Base-by-base conservation (phyloP, 2,329 filamentous ascomycete genomes). In the Botrytis galanthina region DNA sequence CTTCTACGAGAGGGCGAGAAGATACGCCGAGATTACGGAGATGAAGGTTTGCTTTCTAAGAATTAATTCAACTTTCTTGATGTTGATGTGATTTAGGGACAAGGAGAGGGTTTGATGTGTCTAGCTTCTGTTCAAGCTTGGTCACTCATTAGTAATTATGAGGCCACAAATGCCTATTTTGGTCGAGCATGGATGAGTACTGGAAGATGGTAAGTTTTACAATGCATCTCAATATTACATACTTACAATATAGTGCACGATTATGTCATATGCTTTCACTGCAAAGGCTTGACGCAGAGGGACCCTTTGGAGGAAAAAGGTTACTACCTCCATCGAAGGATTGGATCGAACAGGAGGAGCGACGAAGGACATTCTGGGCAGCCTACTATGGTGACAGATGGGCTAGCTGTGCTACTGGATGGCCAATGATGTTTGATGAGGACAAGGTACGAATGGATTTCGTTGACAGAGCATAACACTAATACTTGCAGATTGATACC, bases 381-480 rank as follows among this genome's bases (percentile, higher is more conserved):
- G 87, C 90, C 0, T 98, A 95, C 79, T 92, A 91, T 77, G 87
- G 93, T 60, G 95, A 98, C 81, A 88, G 93, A 39, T 97, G 97
- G 82, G 91, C 93, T 3, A 94, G 92, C 78, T 93, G 97, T 70
- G 94, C 93, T 20, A 97, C 94, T 6, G 95, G 95, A 3, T 98
- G 95, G 95, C 93, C 95, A 0, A 91, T 93, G 84, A 84, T 90
- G 39, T 90, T 97, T 60, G 91, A 97, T 75, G 87, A 93, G 73
- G 85, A 85, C 79, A 93, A 97, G 29, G 71, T 72, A 68, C 3
- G 37, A 7, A 20, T 39, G 22, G 14, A 57, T 42, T n/a, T 22
- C 44, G n/a, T 72, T 35, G 59, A 63, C 77, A 78, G 68, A 29
- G 29, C 8, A 9, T 57, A 4, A 35, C 12, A 26, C 66, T 79